Base-by-base conservation (phyloP, 805 yeast genomes). In the Candida pini region DNA sequence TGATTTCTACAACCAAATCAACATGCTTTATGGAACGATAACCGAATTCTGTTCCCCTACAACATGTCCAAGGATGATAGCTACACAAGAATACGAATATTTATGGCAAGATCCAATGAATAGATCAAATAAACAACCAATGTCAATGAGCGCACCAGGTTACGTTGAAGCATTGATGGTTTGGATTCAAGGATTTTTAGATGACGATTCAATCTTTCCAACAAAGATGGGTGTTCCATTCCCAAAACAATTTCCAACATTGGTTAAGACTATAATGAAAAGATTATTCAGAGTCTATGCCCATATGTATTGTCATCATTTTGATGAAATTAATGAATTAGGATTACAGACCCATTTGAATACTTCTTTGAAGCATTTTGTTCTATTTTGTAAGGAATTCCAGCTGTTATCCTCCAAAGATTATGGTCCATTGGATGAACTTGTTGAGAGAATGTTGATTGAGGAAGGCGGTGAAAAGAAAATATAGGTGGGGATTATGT, bases 31-130 rank as follows among this genome's bases (percentile, higher is more conserved):
- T 50, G 96, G 97, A 8, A 78, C 97, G 4, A 84, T 92, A 44
- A 90, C 97, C 1, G 96, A 88, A 62, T 89, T 92, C 53, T 92
- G 99, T 58, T 87, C 97, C 0, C 97, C 97, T 3, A 60, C 66
- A n/a, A 73, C 94, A 3, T 92, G 99, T 57, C 97, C 98, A 2
- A 67, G 92, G 39, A 92, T 92, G 99, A 89, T 85, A 38, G 99
- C 99, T 15, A 90, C 97, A 0, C 92, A 82, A 41, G 97, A 89
- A 63, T 90, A 88, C 55, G 98, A 92, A 60, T 92, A 92, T 54
- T 69, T 92, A 40, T 92, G 99, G 99, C 96, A 90, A 56, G 95
- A 89, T 49, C 69, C 84, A 7, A 66, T 66, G 44, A 56, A 54
- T 25, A 64, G 75, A 27, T 60, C 65, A 38, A 67, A 58, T 47